Base-by-base conservation (phyloP, 2,329 filamentous ascomycete species). In the Thielaviopsis populi region DNA sequence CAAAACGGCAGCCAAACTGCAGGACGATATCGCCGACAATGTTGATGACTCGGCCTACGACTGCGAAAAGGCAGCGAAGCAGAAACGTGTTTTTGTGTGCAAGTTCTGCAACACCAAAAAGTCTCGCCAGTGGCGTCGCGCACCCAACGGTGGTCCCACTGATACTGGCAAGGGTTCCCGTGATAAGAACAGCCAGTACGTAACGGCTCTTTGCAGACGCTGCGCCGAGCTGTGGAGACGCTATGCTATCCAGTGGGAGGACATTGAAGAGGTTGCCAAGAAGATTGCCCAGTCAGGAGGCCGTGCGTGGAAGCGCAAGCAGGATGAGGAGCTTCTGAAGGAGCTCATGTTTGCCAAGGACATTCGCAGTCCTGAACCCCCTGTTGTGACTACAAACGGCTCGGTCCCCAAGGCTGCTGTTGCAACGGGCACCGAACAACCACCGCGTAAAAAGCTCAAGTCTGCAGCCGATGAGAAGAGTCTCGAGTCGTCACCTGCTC, bases 41-140 rank as follows among this genome's bases (percentile, higher is more conserved):
- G 81, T 88, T 15, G 94, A 99, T 69, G 94, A 99, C 74, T 99
- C 94, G 5, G 94, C 94, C 2, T 99, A 96, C 70, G 94, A 99
- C 72, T 85, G 85, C 59, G 86, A 86, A 48, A 99, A 97, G 76
- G 91, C 92, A 0, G 75, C 76, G 2, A 79, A 84, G 66, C 87
- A 86, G 72, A 95, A 95, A 74, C 85, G 88, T 67, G 82, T 83
- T 22, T 97, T 99, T 70, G 81, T 90, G 68, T 99, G 94, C 80
- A 96, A 96, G 72, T 97, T 96, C 72, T 99, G 94, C 74, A 81
- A 79, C 61, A 88, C 85, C 2, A 87, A 87, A 66, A 79, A 81
- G 64, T 96, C 91, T 4, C 83, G 89, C 61, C 90, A 95, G 73
- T 99, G 94, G 94, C 83, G 94, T 64, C 83, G 92, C 66, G 94